Evolutionary conservation across 2,329 filamentous ascomycete species (phyloP).

Genomic region (Colletotrichum euphorbiae): DNA sequence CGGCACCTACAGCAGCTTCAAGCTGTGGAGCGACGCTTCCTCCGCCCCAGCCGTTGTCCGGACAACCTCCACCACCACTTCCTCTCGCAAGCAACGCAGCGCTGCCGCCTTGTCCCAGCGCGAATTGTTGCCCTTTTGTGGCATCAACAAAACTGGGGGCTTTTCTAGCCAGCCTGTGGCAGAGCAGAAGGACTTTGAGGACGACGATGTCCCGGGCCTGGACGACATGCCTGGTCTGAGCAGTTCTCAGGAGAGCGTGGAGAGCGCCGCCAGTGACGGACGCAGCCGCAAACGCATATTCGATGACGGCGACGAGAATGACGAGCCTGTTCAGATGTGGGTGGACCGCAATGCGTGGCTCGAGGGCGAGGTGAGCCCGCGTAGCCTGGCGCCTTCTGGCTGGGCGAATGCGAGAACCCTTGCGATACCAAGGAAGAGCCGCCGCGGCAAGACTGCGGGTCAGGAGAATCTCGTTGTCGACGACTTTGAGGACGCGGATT

Average conservation of each 20-base stretch:
- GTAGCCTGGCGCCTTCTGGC: conserved; percentile 51
- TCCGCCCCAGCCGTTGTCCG: conserved; percentile 35
- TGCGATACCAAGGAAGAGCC: conserved; percentile 57
- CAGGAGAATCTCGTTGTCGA: conserved; percentile 62
- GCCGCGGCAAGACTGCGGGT: conserved; percentile 35
- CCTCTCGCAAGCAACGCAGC: conserved; percentile 38
- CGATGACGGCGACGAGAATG: conserved; percentile 55
- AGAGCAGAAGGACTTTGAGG: conserved; percentile 44
- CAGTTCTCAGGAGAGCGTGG: conserved; percentile 66
- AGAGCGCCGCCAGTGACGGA: conserved; percentile 45
- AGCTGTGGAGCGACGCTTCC: conserved; percentile 59
- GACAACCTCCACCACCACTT: conserved; percentile 40
- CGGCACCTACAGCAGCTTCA: conserved; percentile 61
- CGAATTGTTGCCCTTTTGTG: conserved; percentile 85
- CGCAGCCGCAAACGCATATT: conserved; percentile 61
- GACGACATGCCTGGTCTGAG: conserved; percentile 61
- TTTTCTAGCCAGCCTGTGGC: conserved; percentile 68
- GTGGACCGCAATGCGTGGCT: conserved; percentile 46
- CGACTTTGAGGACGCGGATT: conserved; percentile 78
- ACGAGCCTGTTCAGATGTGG: conserved; percentile 43
- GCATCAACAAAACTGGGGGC: conserved; percentile 80
- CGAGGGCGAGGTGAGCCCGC: conserved; percentile 55
- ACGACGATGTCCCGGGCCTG: conserved; percentile 45
- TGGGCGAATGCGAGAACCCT: conserved; percentile 58
- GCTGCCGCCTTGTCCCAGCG: conserved; percentile 51